Percentiles rank a stretch among this genome's conserved stretches.
Evolutionary conservation across 2,329 filamentous ascomycete species (phyloP).

Genomic region (Fusarium heterosporum): DNA sequence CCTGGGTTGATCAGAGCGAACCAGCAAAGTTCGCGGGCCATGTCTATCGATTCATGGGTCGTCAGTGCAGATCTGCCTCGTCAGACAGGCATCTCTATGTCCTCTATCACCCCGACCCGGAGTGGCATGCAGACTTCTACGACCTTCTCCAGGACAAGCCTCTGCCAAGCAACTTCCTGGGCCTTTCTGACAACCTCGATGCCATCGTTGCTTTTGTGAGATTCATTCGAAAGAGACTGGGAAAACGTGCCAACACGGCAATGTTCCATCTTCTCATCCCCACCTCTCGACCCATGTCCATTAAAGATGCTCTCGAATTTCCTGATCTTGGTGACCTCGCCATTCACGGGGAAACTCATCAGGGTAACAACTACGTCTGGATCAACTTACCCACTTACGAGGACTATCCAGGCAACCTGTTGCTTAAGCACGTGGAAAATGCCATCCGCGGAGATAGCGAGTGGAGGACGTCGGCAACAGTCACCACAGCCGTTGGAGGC

Average conservation of each 20-base stretch:
- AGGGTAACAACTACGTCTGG: slow-evolving; percentile 33
- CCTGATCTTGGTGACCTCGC: slow-evolving; percentile 28
- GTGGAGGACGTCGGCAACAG: slow-evolving; percentile 35
- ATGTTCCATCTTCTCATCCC: slow-evolving; percentile 36
- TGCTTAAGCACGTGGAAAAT: slow-evolving; percentile 31
- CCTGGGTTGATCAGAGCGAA: slow-evolving; percentile 22
- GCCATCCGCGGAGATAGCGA: slow-evolving; percentile 23
- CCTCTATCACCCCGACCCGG: slow-evolving; percentile 31
- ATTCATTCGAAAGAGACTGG: slow-evolving; percentile 32
- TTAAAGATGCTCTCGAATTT: slow-evolving; percentile 28
- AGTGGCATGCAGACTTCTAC: slow-evolving; percentile 34
- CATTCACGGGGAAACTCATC: slow-evolving; percentile 35
- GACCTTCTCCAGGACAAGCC: slow-evolving; percentile 31
- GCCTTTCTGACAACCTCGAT: slow-evolving; percentile 34
- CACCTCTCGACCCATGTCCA: slow-evolving; percentile 31
- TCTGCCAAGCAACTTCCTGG: slow-evolving; percentile 29
- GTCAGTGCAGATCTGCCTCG: slow-evolving; percentile 25
- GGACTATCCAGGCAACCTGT: slow-evolving; percentile 18
- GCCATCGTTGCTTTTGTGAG: slow-evolving; percentile 28
- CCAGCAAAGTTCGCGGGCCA: slow-evolving; percentile 28
- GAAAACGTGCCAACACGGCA: slow-evolving; percentile 28
- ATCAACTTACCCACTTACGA: slow-evolving; percentile 28
- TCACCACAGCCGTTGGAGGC: slow-evolving; percentile 30
- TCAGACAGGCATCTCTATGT: slow-evolving; percentile 32
- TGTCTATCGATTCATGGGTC: slow-evolving; percentile 26